Evolutionary conservation across 371 early-diverging fungal species (phyloP).

Genomic region (Dichotomocladium elegans): DNA sequence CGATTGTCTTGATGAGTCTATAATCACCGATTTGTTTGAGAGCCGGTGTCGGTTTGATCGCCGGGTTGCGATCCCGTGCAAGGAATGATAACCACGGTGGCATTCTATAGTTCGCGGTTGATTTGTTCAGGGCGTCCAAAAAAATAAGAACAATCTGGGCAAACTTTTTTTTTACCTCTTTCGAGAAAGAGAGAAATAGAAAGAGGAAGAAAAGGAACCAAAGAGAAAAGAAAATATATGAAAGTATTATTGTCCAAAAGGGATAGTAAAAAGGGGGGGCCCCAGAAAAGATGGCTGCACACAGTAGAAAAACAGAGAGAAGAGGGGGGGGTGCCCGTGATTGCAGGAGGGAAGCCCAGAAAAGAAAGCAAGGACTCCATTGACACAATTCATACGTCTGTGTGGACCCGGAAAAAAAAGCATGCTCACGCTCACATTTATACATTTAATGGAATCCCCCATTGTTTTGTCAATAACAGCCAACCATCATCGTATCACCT

Average conservation of each 20-base stretch:
- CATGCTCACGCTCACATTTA: no score
- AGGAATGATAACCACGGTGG: conserved; percentile 1
- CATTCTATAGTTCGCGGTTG: neutral
- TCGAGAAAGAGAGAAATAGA: neutral
- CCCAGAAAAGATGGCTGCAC: no score
- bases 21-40: conserved; percentile 27
- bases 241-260: conserved; percentile 1
- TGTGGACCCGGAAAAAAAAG: neutral
- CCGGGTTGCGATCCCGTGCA: neutral
- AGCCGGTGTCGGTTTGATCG: neutral
- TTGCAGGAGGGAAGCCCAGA: neutral
- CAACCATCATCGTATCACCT: no score
- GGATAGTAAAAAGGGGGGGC: neutral
- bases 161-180: neutral
- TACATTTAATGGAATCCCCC: neutral
- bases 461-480: neutral
- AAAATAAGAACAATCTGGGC: neutral
- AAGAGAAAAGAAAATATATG: neutral
- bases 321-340: neutral
- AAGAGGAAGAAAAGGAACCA: neutral
- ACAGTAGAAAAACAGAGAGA: neutral
- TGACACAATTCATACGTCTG: neutral
- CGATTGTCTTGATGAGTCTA: conserved; percentile 26
- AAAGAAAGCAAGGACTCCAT: neutral
- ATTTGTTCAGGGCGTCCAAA: neutral